Base-by-base conservation (phyloP, 768 basidiomycete genomes). In the Porphyrellus cyaneotinctus region DNA sequence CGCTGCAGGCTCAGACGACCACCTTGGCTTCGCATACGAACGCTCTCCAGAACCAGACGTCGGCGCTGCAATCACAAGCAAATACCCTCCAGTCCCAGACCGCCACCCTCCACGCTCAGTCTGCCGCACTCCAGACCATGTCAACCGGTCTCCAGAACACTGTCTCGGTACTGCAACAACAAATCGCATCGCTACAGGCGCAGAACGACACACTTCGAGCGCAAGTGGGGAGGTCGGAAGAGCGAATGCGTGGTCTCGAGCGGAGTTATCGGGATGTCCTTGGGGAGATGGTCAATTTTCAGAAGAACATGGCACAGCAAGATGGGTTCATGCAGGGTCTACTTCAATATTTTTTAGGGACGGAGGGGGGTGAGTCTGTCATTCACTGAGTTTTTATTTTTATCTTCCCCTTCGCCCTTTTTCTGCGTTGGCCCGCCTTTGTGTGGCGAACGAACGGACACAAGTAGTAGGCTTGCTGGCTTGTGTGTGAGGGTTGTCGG, bases 311-410 rank as follows among this genome's bases (percentile, higher is more conserved):
- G 81, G 87, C 86, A 30, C 85, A 91, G 70, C 90, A 92, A 74
- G 92, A 95, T 59, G 82, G 81, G 37, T 67, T 92, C 49, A 85
- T 91, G 81, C 87, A 91, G 70, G 83, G 80, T 60, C 65, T 93
- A 54, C 85, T 94, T 60, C 83, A 85, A 52, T 90, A 89, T 72
- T 87, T 90, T 68, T 72, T 93, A 60, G 83, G 86, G 59, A 71
- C 79, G 57, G 89, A 90, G 71, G 76, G 75, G 56, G 77, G 78
- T 78, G 66, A 68, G 76, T 70, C 22, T 31, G 75, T 37, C 32
- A n/a, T 20, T 13, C 30, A 3, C 5, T 12, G 17, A 43, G 15
- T n/a, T 18, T 38, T 35, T 18, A 9, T 50, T 17, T 30, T 20
- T 24, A 10, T 26, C 35, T 30, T 24, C 4, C 20, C 14, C 31